These are phyloP conservation scores for Yamadazyma dendronema DNA, from an alignment of 1,139 yeast genomes.

Conservation along the genomic window DNA sequence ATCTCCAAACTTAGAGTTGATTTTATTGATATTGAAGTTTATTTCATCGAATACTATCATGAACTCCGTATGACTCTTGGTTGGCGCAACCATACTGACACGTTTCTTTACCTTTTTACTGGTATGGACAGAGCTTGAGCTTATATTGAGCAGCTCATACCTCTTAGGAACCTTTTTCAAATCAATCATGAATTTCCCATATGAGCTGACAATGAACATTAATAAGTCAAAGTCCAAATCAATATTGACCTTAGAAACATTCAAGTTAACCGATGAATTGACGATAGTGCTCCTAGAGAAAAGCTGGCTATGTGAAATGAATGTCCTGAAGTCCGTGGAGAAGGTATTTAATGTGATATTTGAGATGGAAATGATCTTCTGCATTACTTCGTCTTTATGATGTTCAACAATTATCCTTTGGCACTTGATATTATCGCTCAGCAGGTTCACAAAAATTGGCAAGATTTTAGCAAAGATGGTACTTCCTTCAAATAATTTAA, in stretches of 20 bases:
- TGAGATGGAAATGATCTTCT: constrained; percentile 21
- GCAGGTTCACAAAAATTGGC: constrained; percentile 39
- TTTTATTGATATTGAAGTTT: constrained; percentile 20
- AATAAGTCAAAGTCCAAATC: constrained; percentile 15
- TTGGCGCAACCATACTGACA: constrained; percentile 6
- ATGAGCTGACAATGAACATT: constrained; percentile 13
- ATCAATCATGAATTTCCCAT: constrained; percentile 11
- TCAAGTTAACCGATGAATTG: constrained; percentile 19
- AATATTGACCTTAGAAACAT: constrained; percentile 19
- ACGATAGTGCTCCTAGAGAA: constrained; percentile 23
- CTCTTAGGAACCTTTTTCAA: constrained; percentile 4
- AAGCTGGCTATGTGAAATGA: constrained; percentile 17
- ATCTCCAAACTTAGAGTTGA: constrained; percentile 42
- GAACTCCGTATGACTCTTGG: constrained; percentile 15
- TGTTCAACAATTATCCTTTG: constrained; percentile 25
- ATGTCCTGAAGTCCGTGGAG: constrained; percentile 25
- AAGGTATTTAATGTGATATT: constrained; percentile 20
- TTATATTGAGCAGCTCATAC: constrained; percentile 1
- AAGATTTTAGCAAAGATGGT: constrained; percentile 23
- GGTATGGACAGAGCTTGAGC: constrained; percentile 9
- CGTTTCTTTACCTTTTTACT: constrained; percentile 10
- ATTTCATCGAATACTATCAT: constrained; percentile 24
- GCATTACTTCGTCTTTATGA: constrained; percentile 6
- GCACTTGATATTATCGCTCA: constrained; percentile 28
- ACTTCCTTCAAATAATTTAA: constrained; percentile 10